A percentile compares a stretch with the other conserved stretches of the same genome.
Evolutionary conservation across 257 asterid species (phyloP).

Genomic region (Nicotiana benthamiana): DNA sequence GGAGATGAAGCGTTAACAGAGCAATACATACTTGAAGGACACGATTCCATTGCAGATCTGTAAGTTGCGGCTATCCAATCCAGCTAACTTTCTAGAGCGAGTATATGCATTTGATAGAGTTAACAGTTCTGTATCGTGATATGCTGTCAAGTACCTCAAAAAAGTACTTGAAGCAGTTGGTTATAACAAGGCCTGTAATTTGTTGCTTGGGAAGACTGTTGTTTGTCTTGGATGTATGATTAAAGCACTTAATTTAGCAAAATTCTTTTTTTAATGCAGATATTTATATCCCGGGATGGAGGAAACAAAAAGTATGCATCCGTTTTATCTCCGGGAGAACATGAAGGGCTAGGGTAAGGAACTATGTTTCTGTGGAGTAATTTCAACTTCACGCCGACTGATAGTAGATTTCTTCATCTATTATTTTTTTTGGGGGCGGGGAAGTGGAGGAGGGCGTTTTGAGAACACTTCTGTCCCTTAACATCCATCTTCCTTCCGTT

Average conservation of each 20-base stretch:
- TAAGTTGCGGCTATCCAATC: not conserved
- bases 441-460: not conserved
- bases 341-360: conserved; percentile 86
- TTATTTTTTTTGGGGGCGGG: too few relatives aligned
- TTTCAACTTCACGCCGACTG: not conserved
- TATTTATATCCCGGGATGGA: conserved; percentile 93
- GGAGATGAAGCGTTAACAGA: not conserved
- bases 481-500: not conserved
- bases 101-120: not conserved
- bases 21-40: not conserved
- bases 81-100: not conserved
- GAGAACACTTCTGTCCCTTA: not conserved
- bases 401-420: not conserved
- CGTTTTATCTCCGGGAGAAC: conserved; percentile 84
- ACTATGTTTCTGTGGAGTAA: not conserved
- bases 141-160: not conserved
- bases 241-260: not conserved
- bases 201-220: not conserved
- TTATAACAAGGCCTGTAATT: not conserved
- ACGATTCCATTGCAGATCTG: not conserved
- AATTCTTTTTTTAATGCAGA: conserved; percentile 30
- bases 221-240: not conserved
- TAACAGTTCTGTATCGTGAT: not conserved
- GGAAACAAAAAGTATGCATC: conserved; percentile 88
- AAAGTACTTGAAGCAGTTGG: not conserved